Conservation (phyloP, 75 land plant genomes). For the Cupressus sempervirens region DNA sequence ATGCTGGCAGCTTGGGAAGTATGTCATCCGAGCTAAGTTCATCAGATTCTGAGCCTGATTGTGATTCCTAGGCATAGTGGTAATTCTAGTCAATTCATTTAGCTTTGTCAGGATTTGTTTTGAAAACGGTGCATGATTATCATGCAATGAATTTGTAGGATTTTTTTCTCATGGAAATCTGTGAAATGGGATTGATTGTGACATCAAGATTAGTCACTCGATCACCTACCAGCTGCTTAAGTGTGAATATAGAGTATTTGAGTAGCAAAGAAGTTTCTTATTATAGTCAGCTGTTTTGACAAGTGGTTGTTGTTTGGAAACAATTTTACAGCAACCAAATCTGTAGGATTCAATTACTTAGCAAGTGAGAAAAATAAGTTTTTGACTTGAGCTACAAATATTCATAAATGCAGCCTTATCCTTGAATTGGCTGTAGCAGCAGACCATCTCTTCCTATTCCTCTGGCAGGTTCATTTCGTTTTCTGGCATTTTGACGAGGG, state of each 20-base stretch:
- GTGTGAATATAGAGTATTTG: slow-evolving; percentile 12
- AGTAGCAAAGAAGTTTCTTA: slow-evolving; percentile 2
- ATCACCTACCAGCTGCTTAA: slow-evolving; percentile 4
- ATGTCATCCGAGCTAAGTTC: slow-evolving; percentile 5
- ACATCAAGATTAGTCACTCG: slow-evolving; percentile 8
- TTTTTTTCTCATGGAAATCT: neutral
- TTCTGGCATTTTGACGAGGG: slow-evolving; percentile 7
- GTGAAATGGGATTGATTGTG: slow-evolving; percentile 5
- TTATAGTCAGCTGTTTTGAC: neutral
- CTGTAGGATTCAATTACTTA: slow-evolving; percentile 8
- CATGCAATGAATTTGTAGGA: slow-evolving; percentile 2
- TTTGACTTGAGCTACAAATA: neutral
- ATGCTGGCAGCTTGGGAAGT: neutral
- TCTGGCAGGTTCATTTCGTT: neutral
- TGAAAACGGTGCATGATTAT: neutral
- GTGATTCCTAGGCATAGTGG: slow-evolving; percentile 4
- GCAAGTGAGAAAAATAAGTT: slow-evolving; percentile 11
- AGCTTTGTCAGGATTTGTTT: slow-evolving; percentile 6
- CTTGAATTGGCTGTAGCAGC: slow-evolving; percentile 5
- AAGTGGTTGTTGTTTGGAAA: slow-evolving; percentile 4
- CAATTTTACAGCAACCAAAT: slow-evolving; percentile 12
- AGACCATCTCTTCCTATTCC: slow-evolving; percentile 3
- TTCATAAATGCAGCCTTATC: slow-evolving; percentile 5
- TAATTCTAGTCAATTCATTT: neutral
- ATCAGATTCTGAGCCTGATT: slow-evolving; percentile 9